Percentiles rank a stretch among this genome's conserved stretches.
Evolutionary conservation across 441 rosid species (phyloP).

Genomic region (Erodium moschatum): DNA sequence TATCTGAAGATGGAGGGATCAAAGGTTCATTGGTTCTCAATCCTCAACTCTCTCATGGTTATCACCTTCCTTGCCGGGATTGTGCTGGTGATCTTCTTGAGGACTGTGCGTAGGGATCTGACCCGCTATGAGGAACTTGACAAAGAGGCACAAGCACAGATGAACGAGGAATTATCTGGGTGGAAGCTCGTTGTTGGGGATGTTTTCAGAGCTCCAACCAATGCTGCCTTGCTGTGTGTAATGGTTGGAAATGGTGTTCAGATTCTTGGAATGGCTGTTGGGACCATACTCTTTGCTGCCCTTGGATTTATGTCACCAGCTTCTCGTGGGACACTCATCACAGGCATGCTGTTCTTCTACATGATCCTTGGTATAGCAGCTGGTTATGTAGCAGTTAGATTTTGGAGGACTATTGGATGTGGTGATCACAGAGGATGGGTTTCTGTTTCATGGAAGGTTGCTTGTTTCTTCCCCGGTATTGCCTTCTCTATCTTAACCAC

Average conservation of each 20-base stretch:
- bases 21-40: constrained; percentile 71
- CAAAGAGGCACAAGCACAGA: constrained; percentile 66
- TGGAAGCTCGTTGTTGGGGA: constrained; percentile 82
- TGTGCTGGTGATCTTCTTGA: constrained; percentile 63
- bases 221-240: constrained; percentile 52
- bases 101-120: constrained; percentile 63
- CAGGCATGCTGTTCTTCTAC: constrained; percentile 67
- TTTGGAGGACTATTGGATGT: constrained; percentile 62
- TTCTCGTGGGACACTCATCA: constrained; percentile 59
- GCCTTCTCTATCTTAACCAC: constrained; percentile 48
- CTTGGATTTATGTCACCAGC: constrained; percentile 76
- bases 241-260: constrained; percentile 79
- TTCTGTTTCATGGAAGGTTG: constrained; percentile 60
- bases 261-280: constrained; percentile 66
- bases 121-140: constrained; percentile 64
- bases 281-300: constrained; percentile 61
- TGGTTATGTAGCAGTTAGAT: constrained; percentile 65
- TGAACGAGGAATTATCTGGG: constrained; percentile 72
- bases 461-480: constrained; percentile 77
- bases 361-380: constrained; percentile 64
- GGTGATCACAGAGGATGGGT: constrained; percentile 63
- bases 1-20: constrained; percentile 85
- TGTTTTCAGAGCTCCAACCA: constrained; percentile 63
- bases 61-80: constrained; percentile 70
- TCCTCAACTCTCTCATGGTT: constrained; percentile 55